A percentile compares a stretch with the other conserved stretches of the same genome.
These are phyloP conservation scores for Paraphoma chrysanthemicola DNA, from an alignment of 2,329 filamentous ascomycete genomes.

Conservation along the genomic window DNA sequence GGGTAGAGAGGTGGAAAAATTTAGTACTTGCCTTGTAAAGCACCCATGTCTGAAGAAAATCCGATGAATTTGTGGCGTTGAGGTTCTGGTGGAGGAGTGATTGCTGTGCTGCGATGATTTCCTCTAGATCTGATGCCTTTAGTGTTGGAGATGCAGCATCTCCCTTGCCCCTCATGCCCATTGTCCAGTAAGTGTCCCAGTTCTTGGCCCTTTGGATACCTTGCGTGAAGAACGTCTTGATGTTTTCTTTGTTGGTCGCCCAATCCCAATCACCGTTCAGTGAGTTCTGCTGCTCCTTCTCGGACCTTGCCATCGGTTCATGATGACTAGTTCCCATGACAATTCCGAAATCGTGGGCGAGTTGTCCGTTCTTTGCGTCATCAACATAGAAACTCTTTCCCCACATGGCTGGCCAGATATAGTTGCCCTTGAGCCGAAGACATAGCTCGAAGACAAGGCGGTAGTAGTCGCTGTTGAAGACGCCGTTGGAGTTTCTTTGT, in stretches of 20 bases:
- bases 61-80: not conserved
- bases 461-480: constrained; percentile 56
- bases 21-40: not conserved
- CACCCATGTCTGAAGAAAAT: not conserved
- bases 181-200: constrained; percentile 17
- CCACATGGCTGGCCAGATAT: constrained; percentile 29
- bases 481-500: constrained; percentile 52
- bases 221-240: constrained; percentile 19
- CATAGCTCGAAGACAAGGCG: constrained; percentile 72
- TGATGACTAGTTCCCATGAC: constrained; percentile 22
- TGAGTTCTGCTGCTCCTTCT: constrained; percentile 57
- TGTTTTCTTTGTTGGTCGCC: constrained; percentile 16
- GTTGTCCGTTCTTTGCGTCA: constrained; percentile 17
- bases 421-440: constrained; percentile 50
- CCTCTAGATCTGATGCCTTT: constrained; percentile 1
- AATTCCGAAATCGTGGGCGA: constrained; percentile 24
- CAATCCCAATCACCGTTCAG: constrained; percentile 50
- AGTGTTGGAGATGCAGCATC: constrained; percentile 8
- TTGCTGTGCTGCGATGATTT: constrained; percentile 3
- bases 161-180: constrained; percentile 21
- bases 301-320: constrained; percentile 23
- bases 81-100: not conserved
- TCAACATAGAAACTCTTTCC: constrained; percentile 23
- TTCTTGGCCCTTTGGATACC: constrained; percentile 9
- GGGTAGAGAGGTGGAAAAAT: not conserved